Evolutionary conservation across 352 stramenopile species (phyloP).

Genomic region (Globisporangium ultimum): DNA sequence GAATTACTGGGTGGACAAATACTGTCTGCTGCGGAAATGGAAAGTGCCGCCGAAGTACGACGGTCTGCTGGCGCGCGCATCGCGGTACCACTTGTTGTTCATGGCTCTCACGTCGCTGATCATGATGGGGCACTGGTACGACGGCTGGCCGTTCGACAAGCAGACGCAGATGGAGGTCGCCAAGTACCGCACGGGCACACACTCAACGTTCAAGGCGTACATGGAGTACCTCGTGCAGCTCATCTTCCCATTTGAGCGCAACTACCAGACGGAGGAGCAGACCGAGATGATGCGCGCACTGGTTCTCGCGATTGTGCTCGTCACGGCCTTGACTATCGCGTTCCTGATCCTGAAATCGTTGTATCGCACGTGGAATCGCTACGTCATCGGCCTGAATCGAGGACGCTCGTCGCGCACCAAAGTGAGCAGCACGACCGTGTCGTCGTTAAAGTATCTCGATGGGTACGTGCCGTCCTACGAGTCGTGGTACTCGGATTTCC

Average conservation of each 20-base stretch:
- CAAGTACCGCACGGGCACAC: constrained; percentile 11
- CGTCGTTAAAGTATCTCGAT: constrained; percentile 40
- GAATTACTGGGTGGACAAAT: constrained; percentile 86
- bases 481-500: constrained; percentile 71
- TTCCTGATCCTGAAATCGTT: constrained; percentile 34
- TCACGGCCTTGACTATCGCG: constrained; percentile 26
- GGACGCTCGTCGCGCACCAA: constrained; percentile 22
- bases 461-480: constrained; percentile 63
- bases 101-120: constrained; percentile 60
- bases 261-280: constrained; percentile 31
- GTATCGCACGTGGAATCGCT: constrained; percentile 33
- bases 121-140: constrained; percentile 80
- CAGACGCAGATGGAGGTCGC: constrained; percentile 26
- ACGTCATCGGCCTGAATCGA: constrained; percentile 29
- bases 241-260: constrained; percentile 50
- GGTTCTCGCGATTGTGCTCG: constrained; percentile 34
- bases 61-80: constrained; percentile 53
- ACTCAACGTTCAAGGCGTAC: constrained; percentile 21
- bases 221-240: constrained; percentile 35
- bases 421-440: constrained; percentile 41
- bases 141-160: constrained; percentile 72
- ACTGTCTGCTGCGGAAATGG: constrained; percentile 74
- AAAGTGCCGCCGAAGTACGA: constrained; percentile 62
- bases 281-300: constrained; percentile 39
- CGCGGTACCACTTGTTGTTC: constrained; percentile 64